Evolutionary conservation across 2,329 filamentous ascomycete genomes (phyloP).

Genomic region (Nigrospora sphaerica): DNA sequence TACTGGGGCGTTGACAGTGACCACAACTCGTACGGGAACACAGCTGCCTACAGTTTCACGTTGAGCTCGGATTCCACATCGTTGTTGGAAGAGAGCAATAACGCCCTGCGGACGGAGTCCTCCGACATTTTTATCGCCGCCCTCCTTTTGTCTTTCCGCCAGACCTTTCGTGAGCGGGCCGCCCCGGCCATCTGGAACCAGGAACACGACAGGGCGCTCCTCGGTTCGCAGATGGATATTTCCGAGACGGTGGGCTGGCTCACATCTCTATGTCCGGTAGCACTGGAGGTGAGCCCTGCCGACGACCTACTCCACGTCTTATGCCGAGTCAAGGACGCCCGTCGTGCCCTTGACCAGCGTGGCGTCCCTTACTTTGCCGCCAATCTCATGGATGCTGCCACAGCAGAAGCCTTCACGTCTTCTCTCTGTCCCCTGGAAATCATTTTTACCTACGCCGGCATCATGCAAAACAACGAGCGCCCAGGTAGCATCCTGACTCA

Average conservation of each 20-base stretch:
- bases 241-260: constrained; percentile 55
- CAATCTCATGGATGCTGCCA: constrained; percentile 15
- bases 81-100: constrained; percentile 34
- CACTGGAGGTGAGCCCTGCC: constrained; percentile 31
- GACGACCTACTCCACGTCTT: constrained; percentile 45
- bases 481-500: constrained; percentile 43
- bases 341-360: constrained; percentile 34
- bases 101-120: constrained; percentile 42
- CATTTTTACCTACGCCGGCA: constrained; percentile 49
- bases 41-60: constrained; percentile 32
- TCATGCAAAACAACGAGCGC: constrained; percentile 38
- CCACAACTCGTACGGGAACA: constrained; percentile 38
- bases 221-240: constrained; percentile 40
- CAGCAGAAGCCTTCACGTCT: constrained; percentile 26
- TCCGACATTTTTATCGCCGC: constrained; percentile 48
- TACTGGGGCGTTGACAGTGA: constrained; percentile 40
- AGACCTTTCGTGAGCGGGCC: constrained; percentile 44
- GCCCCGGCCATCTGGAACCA: constrained; percentile 48
- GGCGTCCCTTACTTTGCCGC: constrained; percentile 44
- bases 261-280: constrained; percentile 47
- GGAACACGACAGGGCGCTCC: constrained; percentile 39
- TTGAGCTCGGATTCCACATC: constrained; percentile 33
- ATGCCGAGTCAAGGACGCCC: constrained; percentile 45
- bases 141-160: constrained; percentile 47
- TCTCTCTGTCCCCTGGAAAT: constrained; percentile 47